phyloP scores from a whole-genome alignment of 1,284 basidiomycete genomes.

The Irpex lacteus region DNA sequence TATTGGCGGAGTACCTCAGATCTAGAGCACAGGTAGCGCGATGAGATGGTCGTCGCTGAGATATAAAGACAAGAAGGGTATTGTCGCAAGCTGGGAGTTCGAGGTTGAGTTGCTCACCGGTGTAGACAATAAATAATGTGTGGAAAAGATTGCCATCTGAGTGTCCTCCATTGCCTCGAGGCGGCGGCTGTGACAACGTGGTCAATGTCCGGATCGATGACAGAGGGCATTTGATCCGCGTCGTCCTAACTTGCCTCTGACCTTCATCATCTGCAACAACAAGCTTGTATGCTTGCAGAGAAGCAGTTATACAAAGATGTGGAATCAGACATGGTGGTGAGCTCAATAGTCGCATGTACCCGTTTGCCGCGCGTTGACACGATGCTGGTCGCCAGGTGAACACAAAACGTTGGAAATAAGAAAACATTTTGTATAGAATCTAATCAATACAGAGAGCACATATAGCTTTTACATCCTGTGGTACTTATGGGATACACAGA shows the following conservation, averaged over 20 bases:
- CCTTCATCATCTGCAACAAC: not conserved
- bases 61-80: not conserved
- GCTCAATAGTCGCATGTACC: no score
- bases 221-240: not conserved
- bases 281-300: not conserved
- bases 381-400: no score
- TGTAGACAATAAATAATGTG: not conserved
- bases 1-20: not conserved
- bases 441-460: no score
- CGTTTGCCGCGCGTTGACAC: no score
- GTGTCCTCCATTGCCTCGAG: not conserved
- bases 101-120: not conserved
- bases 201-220: not conserved
- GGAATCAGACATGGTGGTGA: no score
- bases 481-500: no score
- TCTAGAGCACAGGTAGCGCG: not conserved
- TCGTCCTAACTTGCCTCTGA: not conserved
- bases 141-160: not conserved
- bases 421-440: no score
- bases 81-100: not conserved
- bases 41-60: not conserved
- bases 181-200: conserved; percentile 4
- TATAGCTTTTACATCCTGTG: no score
- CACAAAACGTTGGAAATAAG: no score
- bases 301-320: no score